phyloP scores from a whole-genome alignment of 306 rosid species.

The Sphenostylis stenocarpa region DNA sequence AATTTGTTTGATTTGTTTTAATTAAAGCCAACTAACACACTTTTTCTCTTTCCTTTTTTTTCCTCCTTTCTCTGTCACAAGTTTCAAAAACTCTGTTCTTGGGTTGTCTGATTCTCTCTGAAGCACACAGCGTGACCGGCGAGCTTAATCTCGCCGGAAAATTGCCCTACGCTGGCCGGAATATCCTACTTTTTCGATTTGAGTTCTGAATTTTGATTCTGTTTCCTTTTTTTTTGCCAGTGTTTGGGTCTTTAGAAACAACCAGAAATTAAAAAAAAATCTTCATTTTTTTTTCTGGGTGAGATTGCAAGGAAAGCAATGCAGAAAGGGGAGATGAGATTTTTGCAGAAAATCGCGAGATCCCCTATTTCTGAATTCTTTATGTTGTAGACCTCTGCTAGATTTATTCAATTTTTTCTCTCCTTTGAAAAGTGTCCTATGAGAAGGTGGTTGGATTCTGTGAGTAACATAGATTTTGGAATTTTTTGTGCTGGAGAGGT shows the following conservation, averaged over 20 bases:
- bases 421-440: neutral
- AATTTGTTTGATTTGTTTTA: neutral
- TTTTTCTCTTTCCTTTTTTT: neutral
- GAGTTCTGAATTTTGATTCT: conserved; percentile 16
- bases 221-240: neutral
- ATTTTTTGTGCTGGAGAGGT: neutral
- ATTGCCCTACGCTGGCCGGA: conserved; percentile 25
- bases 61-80: conserved; percentile 9
- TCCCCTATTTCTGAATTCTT: conserved; percentile 26
- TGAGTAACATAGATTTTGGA: conserved; percentile 21
- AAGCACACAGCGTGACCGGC: conserved; percentile 46
- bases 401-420: neutral
- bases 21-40: conserved; percentile 41
- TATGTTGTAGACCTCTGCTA: neutral
- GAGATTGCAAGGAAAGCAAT: conserved; percentile 31
- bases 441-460: conserved; percentile 21
- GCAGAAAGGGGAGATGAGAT: conserved; percentile 31
- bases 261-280: neutral
- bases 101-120: conserved; percentile 38
- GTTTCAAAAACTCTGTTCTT: conserved; percentile 24
- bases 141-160: conserved; percentile 51
- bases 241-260: conserved; percentile 22
- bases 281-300: conserved; percentile 26
- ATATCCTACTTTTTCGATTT: neutral
- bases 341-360: conserved; percentile 24